phyloP scores from a whole-genome alignment of 2,329 filamentous ascomycete species.

The Alternaria sp. region DNA sequence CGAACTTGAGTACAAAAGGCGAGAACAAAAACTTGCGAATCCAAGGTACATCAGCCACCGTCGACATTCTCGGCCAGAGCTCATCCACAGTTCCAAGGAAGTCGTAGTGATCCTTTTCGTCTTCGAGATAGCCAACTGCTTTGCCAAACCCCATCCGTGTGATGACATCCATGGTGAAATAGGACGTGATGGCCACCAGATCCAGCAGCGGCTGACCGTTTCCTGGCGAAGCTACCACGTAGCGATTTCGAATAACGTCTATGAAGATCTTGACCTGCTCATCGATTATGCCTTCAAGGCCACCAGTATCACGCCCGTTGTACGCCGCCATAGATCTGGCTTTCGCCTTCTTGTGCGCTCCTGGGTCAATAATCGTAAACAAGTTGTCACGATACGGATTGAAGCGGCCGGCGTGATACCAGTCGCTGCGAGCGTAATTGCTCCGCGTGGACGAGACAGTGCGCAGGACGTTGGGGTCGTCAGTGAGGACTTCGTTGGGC shows the following conservation, averaged over 20 bases:
- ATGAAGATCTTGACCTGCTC: conserved; percentile 6
- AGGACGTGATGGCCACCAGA: conserved; percentile 4
- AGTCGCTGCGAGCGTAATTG: conserved; percentile 35
- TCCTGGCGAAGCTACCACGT: neutral
- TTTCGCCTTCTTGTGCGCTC: neutral
- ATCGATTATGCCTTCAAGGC: conserved; percentile 5
- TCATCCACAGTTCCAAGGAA: conserved; percentile 3
- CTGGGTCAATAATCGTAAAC: neutral
- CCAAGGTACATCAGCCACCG: conserved; percentile 13
- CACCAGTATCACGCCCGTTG: conserved; percentile 7
- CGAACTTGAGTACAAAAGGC: conserved; percentile 6
- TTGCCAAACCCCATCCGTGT: conserved; percentile 16
- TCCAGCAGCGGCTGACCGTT: neutral
- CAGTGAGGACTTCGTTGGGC: conserved; percentile 57
- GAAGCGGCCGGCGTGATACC: conserved; percentile 7
- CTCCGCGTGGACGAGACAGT: conserved; percentile 52
- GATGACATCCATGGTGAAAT: conserved; percentile 21
- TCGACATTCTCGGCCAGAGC: conserved; percentile 8
- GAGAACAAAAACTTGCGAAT: conserved; percentile 12
- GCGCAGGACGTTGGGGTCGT: conserved; percentile 56
- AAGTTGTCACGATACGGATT: conserved; percentile 13
- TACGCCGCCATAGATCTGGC: conserved; percentile 2
- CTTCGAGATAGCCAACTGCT: conserved; percentile 16
- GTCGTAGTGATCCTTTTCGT: conserved; percentile 14
- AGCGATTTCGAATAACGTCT: conserved; percentile 4